These are phyloP conservation scores for Umbellularia californica DNA, from an alignment of 164 flowering plant genomes.

Conservation along the genomic window DNA sequence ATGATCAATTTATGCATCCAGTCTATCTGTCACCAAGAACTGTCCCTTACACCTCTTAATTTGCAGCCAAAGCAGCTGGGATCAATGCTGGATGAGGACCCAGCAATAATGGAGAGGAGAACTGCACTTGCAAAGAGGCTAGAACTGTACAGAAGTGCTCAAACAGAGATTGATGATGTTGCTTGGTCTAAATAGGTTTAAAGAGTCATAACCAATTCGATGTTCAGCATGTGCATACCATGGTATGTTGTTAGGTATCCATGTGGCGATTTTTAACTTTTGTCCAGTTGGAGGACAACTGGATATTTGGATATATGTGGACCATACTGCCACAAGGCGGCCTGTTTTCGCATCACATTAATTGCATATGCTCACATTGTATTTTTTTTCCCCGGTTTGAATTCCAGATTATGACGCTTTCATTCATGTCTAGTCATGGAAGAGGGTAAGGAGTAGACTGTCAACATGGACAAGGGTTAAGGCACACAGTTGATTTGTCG, in stretches of 20 bases:
- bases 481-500: not conserved
- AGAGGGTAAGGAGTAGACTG: no score
- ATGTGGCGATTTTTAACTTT: not conserved
- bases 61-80: slow-evolving; percentile 63
- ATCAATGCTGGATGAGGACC: slow-evolving; percentile 78
- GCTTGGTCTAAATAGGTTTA: slow-evolving; percentile 34
- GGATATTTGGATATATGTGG: not conserved
- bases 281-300: not conserved
- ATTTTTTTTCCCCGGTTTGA: no score
- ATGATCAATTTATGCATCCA: not conserved
- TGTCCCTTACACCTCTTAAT: not conserved
- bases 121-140: slow-evolving; percentile 69
- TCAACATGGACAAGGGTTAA: not conserved
- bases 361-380: not conserved
- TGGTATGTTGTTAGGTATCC: not conserved
- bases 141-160: slow-evolving; percentile 83
- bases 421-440: slow-evolving; percentile 6
- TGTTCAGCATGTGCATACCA: not conserved
- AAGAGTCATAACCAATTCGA: not conserved
- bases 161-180: slow-evolving; percentile 56
- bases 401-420: slow-evolving; percentile 7
- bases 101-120: slow-evolving; percentile 85
- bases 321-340: not conserved
- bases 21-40: not conserved
- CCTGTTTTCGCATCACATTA: not conserved